A percentile compares a stretch with the other conserved stretches of the same genome.
phyloP scores from a whole-genome alignment of 805 yeast genomes.

The Ogataea dorogensis region DNA sequence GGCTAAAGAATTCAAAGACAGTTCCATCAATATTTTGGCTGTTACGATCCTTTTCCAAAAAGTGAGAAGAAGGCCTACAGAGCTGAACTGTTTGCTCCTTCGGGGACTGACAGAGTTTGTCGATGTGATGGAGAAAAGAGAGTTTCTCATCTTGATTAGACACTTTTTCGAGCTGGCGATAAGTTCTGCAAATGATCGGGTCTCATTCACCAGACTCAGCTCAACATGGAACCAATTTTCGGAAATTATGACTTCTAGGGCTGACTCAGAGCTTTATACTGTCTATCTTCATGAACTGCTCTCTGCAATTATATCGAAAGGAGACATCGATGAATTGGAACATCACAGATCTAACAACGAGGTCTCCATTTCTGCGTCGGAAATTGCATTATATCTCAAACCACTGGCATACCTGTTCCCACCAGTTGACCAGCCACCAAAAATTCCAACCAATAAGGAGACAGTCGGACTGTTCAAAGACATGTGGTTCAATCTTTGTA shows the following conservation, averaged over 20 bases:
- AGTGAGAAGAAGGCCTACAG: conserved; percentile 45
- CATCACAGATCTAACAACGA: conserved; percentile 79
- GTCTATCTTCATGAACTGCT: conserved; percentile 66
- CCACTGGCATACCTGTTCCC: conserved; percentile 82
- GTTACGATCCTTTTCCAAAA: conserved; percentile 83
- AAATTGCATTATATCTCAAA: conserved; percentile 58
- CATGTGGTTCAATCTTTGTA: conserved; percentile 91
- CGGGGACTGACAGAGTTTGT: conserved; percentile 65
- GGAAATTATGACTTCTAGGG: conserved; percentile 30
- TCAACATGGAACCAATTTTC: conserved; percentile 51
- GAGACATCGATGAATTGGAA: conserved; percentile 70
- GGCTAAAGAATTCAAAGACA: conserved; percentile 64
- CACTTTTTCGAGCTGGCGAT: conserved; percentile 51
- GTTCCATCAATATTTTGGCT: conserved; percentile 71
- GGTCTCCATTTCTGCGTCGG: conserved; percentile 66
- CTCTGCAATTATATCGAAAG: conserved; percentile 65
- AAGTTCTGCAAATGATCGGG: conserved; percentile 42
- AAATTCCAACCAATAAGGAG: conserved; percentile 44
- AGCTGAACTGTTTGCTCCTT: conserved; percentile 54
- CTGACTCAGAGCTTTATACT: conserved; percentile 46
- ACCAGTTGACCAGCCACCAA: conserved; percentile 44
- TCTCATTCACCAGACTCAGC: conserved; percentile 40
- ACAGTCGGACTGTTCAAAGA: conserved; percentile 69
- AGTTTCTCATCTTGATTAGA: conserved; percentile 61
- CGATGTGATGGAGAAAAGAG: conserved; percentile 58